These are phyloP conservation scores for Hepatocystis sp. DNA, from an alignment of 169 alveolate genomes.

Conservation along the genomic window DNA sequence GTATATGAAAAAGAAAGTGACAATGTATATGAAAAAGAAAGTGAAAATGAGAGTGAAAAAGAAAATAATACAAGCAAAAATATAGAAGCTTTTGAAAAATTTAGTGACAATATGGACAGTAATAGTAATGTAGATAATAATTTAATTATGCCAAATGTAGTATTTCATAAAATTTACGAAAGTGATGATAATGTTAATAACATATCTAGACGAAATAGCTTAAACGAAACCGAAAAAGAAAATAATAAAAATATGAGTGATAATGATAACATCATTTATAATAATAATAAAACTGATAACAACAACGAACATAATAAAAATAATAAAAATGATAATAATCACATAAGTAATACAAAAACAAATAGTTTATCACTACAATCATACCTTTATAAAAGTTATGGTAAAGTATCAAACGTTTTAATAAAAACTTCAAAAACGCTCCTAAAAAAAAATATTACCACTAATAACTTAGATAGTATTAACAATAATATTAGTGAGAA, in stretches of 20 bases:
- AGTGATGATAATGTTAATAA: no score
- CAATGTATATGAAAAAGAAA: not conserved
- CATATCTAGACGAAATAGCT: no score
- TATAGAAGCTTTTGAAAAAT: not conserved
- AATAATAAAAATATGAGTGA: no score
- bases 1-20: not conserved
- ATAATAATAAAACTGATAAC: no score
- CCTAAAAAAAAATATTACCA: not conserved
- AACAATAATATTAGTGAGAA: not conserved
- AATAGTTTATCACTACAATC: slow-evolving; percentile 17
- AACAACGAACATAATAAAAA: not conserved
- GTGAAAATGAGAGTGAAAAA: not conserved
- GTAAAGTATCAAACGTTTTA: slow-evolving; percentile 37
- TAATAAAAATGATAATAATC: not conserved
- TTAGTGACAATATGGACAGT: not conserved
- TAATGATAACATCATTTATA: no score
- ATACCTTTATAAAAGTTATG: slow-evolving; percentile 29
- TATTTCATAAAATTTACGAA: slow-evolving; percentile 14
- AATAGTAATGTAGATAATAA: no score
- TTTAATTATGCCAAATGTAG: no score
- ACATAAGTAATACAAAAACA: slow-evolving; percentile 8
- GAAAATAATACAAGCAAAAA: not conserved
- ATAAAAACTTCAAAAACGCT: slow-evolving; percentile 28
- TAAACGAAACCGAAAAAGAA: no score
- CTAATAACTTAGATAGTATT: no score